phyloP scores from a whole-genome alignment of 2,329 filamentous ascomycete species.

The Colletotrichum theobromicola region DNA sequence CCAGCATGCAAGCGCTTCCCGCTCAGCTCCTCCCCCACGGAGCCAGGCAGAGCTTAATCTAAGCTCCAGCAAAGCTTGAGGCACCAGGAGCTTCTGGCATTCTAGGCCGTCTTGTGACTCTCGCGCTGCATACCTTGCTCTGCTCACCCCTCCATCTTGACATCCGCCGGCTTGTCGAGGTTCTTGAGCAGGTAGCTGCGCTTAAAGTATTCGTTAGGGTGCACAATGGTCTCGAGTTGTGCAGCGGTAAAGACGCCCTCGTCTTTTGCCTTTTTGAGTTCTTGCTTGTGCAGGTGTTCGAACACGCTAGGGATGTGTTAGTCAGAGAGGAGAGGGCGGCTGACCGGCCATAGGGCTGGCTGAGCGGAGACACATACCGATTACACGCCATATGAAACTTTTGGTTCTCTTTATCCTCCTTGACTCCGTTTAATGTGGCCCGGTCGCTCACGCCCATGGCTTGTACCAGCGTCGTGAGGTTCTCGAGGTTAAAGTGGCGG shows the following conservation, averaged over 20 bases:
- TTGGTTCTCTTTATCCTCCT: constrained; percentile 86
- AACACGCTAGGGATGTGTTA: constrained; percentile 68
- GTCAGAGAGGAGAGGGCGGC: neutral
- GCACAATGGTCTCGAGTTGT: constrained; percentile 92
- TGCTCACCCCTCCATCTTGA: constrained; percentile 61
- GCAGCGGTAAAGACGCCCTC: constrained; percentile 73
- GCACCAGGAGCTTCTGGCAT: neutral
- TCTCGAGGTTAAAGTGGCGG: constrained; percentile 88
- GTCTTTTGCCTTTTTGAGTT: constrained; percentile 79
- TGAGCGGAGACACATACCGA: constrained; percentile 57
- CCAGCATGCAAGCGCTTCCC: neutral
- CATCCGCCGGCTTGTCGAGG: constrained; percentile 61
- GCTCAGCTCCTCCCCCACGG: neutral
- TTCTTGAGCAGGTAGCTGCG: constrained; percentile 89
- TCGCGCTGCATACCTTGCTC: neutral
- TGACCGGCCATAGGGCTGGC: neutral
- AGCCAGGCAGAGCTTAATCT: neutral
- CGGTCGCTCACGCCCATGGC: constrained; percentile 80
- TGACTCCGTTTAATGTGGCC: constrained; percentile 78
- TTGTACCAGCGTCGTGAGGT: constrained; percentile 78
- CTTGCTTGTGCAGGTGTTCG: constrained; percentile 80
- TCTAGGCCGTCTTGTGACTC: neutral
- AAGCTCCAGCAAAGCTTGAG: neutral
- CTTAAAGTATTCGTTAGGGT: constrained; percentile 98
- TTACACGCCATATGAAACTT: constrained; percentile 97